Base-by-base conservation (phyloP, 495 filamentous ascomycete species). In the Trichoderma gamsii region DNA sequence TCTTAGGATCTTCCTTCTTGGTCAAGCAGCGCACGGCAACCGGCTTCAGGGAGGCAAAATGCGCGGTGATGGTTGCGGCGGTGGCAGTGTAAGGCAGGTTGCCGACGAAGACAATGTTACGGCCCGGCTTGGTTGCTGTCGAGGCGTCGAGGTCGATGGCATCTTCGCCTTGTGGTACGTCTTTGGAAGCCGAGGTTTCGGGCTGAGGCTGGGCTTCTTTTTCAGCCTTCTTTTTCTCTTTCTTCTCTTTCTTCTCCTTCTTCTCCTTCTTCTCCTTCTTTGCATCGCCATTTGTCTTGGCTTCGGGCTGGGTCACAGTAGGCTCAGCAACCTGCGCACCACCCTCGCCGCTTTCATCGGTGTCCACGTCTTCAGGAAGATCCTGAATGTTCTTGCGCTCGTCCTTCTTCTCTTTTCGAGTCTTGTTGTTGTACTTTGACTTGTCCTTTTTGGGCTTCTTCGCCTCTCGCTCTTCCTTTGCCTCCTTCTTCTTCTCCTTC, bases 11-110 rank as follows among this genome's bases (percentile, higher is more conserved):
- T 52, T 85, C 82, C 71, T 89, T 89, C 73, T 92, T 80, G 18
- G 90, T 92, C 32, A 90, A 85, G 38, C 92, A 86, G 1, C 95
- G 91, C 66, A 97, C 83, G 13, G 84, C 84, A 21, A 80, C 83
- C 3, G 95, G 93, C 16, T 85, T 76, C 66, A 96, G 85, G 67
- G 89, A 84, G 35, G 86, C 82, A 73, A 99, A 97, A 79, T 99
- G 93, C 68, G 83, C 80, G 29, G 74, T 77, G 38, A 98, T 77
- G 16, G 86, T 78, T 21, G 85, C 84, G 51, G 79, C 80, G 16
- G 89, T 97, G 52, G 92, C 90, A 63, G 83, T 86, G 85, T 84
- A 97, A 64, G 95, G 95, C 12, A 98, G 90, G 83, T 97, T 97
- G 72, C 79, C 89, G 23, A 67, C 46, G 41, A 67, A 67, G 41